phyloP scores from a whole-genome alignment of 2,329 filamentous ascomycete genomes.

The Paraphoma sp. region DNA sequence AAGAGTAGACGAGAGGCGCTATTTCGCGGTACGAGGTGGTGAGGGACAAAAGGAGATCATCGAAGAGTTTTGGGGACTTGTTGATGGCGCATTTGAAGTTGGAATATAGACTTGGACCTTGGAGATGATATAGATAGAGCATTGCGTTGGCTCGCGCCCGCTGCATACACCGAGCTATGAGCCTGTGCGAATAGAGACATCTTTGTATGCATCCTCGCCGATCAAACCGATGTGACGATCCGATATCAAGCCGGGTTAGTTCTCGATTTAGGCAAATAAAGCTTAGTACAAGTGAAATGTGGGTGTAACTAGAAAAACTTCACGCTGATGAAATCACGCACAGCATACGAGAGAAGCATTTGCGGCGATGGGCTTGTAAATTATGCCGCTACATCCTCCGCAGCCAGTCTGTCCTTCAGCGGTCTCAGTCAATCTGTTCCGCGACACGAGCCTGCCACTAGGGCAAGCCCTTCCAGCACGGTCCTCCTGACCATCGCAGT shows the following conservation, averaged over 20 bases:
- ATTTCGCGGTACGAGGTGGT: conserved; percentile 57
- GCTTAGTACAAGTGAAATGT: no score
- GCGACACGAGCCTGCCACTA: conserved; percentile 25
- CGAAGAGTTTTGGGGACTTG: conserved; percentile 57
- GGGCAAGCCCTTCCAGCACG: conserved; percentile 31
- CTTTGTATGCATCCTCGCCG: no score
- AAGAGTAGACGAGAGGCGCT: conserved; percentile 63
- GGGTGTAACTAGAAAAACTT: no score
- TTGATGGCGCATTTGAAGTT: conserved; percentile 55
- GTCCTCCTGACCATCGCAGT: conserved; percentile 30
- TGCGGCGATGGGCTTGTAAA: conserved; percentile 39
- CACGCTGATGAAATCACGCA: neutral
- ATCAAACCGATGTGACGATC: neutral
- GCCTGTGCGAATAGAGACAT: no score
- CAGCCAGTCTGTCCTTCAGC: conserved; percentile 30
- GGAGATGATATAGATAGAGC: neutral
- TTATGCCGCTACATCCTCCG: conserved; percentile 36
- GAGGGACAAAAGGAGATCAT: conserved; percentile 55
- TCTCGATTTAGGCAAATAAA: no score
- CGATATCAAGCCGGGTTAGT: no score
- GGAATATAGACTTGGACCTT: conserved; percentile 26
- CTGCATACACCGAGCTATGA: no score
- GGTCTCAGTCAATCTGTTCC: conserved; percentile 36
- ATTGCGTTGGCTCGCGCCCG: no score
- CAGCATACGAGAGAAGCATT: no score